Evolutionary conservation across 352 stramenopile species (phyloP).

Genomic region (Phytophthora crassamura): DNA sequence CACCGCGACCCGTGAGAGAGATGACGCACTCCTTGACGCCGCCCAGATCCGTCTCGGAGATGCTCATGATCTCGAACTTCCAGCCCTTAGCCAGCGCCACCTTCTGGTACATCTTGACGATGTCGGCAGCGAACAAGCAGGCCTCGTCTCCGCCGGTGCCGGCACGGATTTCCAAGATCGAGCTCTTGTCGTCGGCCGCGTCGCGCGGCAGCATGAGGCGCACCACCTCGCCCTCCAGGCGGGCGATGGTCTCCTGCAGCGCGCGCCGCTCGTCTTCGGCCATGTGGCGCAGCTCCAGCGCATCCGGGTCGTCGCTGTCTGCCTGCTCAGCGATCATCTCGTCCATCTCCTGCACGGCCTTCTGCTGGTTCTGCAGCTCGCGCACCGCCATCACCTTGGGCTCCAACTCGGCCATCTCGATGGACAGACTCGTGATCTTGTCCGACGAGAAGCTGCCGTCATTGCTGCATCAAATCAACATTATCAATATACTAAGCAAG

Average conservation of each 20-base stretch:
- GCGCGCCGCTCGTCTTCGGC: conserved; percentile 78
- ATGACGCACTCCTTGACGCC: conserved; percentile 88
- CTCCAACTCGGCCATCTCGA: conserved; percentile 86
- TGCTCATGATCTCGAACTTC: conserved; percentile 92
- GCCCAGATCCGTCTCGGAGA: conserved; percentile 85
- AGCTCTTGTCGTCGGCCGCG: conserved; percentile 94
- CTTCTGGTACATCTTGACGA: conserved; percentile 95
- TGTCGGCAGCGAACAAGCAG: conserved; percentile 95
- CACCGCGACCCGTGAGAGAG: conserved; percentile 70
- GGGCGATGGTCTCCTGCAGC: conserved; percentile 54
- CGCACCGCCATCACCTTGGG: conserved; percentile 71
- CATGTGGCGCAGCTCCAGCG: conserved; percentile 74
- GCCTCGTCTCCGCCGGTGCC: conserved; percentile 97
- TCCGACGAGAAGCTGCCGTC: conserved; percentile 77
- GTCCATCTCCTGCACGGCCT: conserved; percentile 91
- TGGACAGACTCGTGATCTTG: conserved; percentile 82
- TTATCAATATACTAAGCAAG: conserved; percentile 3
- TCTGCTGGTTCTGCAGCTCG: conserved; percentile 89
- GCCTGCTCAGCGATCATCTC: conserved; percentile 78
- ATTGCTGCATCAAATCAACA: conserved; percentile 51
- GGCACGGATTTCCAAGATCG: conserved; percentile 97
- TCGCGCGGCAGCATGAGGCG: conserved; percentile 83
- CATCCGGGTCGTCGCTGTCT: conserved; percentile 55
- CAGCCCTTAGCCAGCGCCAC: conserved; percentile 85
- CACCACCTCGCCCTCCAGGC: conserved; percentile 70